Evolutionary conservation across 176 grass and related monocot species (phyloP), one percentile per base, ranked within the genome.

Genomic region (Cocos nucifera): DNA sequence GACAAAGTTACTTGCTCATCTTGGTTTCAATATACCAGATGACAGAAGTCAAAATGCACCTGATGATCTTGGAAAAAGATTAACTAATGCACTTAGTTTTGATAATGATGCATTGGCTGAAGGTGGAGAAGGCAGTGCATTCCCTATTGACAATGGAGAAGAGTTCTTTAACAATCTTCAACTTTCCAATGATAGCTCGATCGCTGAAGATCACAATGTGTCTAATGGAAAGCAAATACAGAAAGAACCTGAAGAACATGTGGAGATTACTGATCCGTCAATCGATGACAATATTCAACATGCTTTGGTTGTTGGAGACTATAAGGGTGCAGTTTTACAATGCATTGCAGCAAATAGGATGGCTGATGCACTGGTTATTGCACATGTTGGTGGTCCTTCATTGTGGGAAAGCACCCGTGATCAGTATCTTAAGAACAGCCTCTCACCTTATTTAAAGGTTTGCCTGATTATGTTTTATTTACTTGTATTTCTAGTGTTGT

Each of bases 291-390:
- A 79, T 50, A 89, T 98, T 76, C 87, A 98, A 73, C 78, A 75
- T 75, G 87, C 93, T 77, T 73, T 98, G 76, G 81, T 98, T 57
- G 87, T 98, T 60, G 93, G 93, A 61, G 87, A 98, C 76, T 98
- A 98, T 66, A 98, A 81, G 75, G 93, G 83, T 15, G 93, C 93
- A 57, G 84, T 92, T 75, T 69, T 77, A 35, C 76, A 81, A 62
- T 98, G 93, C 69, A 75, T 89, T 81, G 69, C 70, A 73, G 88
- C 81, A 50, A 98, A 98, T 66, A 86, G 85, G 66, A 98, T 98
- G 84, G 93, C 93, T 78, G 93, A 98, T 92, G 88, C 93, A 83
- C 79, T 98, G 63, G 93, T 98, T 69, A 98, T 92, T 77, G 93
- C 93, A 32, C 84, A 98, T 89, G 87, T 82, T 69, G 88, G 93